Evolutionary conservation across 2,329 filamentous ascomycete genomes (phyloP), one percentile per base, ranked within the genome.

Genomic region (Thielaviopsis cerberus): DNA sequence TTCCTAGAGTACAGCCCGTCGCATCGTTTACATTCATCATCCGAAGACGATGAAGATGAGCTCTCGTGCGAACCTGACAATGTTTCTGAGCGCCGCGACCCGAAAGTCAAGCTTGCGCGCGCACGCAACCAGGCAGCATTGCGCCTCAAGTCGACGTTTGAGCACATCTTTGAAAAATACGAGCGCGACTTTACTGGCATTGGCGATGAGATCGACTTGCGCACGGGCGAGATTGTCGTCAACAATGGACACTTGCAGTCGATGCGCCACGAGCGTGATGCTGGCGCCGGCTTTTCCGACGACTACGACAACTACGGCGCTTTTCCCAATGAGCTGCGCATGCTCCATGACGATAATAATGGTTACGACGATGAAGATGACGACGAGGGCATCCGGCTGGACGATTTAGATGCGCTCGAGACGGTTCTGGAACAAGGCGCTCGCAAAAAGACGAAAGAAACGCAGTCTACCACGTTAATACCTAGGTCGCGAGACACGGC

Each of bases 91-190:
- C 69, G 70, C 51, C 73, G 75, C 30, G 75, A 82, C 60, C 74
- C 78, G 17, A 73, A 76, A 55, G 74, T 76, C 61, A 76, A 81
- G 58, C 71, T 88, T 17, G 74, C 81, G 52, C 73, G 78, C 61
- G 81, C 78, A 53, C 78, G 85, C 62, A 77, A 79, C 54, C 76
- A 77, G 57, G 86, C 88, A 59, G 82, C 87, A 62, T 73, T 76
- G 62, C 82, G 81, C 60, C 77, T 95, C 48, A 91, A 92, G 68
- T 83, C 81, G n/a, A 82, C 82, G 4, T 92, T 94, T 67, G 89
- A 95, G 66, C 74, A 80, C 58, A 94, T 97, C 58, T 95, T 95
- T 67, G 80, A 85, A 61, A 96, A 94, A 69, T 96, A 94, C 68
- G 82, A 78, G 57, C 82, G 77, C 62, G 86, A 96, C 67, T 95